Conservation (phyloP, 2,329 filamentous ascomycete genomes). For the Madurella fahalii region DNA sequence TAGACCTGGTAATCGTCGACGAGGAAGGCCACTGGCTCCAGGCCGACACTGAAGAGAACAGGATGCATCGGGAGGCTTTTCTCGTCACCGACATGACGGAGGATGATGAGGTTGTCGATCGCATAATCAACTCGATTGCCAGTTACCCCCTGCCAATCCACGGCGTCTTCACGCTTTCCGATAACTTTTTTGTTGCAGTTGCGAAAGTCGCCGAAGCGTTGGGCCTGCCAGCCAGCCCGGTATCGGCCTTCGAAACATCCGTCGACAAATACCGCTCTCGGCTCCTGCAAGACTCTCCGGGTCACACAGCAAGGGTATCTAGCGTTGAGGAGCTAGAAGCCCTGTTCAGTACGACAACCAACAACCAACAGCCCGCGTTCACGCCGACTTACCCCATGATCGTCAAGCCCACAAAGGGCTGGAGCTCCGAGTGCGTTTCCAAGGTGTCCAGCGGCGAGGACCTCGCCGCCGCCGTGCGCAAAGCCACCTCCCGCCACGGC, state of each 20-base stretch:
- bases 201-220: slow-evolving; percentile 20
- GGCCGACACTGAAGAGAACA: slow-evolving; percentile 20
- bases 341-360: slow-evolving; percentile 4
- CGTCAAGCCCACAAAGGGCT: slow-evolving; percentile 27
- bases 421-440: slow-evolving; percentile 26
- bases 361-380: slow-evolving; percentile 1
- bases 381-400: slow-evolving; percentile 22
- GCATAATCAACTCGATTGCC: slow-evolving; percentile 19
- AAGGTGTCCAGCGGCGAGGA: slow-evolving; percentile 19
- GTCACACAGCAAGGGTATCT: slow-evolving; percentile 20
- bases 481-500: slow-evolving; percentile 23
- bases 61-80: slow-evolving; percentile 23
- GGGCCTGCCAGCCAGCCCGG: slow-evolving; percentile 18
- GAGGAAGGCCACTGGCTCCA: slow-evolving; percentile 26
- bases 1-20: slow-evolving; percentile 25
- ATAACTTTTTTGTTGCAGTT: slow-evolving; percentile 26
- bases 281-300: slow-evolving; percentile 21
- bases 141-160: slow-evolving; percentile 23
- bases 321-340: slow-evolving; percentile 20
- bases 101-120: slow-evolving; percentile 17
- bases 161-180: slow-evolving; percentile 25
- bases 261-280: slow-evolving; percentile 26
- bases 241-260: slow-evolving; percentile 22
- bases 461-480: slow-evolving; percentile 20
- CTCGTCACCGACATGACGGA: slow-evolving; percentile 26